Evolutionary conservation across 768 basidiomycete species (phyloP).

Genomic region (Panus rudis): DNA sequence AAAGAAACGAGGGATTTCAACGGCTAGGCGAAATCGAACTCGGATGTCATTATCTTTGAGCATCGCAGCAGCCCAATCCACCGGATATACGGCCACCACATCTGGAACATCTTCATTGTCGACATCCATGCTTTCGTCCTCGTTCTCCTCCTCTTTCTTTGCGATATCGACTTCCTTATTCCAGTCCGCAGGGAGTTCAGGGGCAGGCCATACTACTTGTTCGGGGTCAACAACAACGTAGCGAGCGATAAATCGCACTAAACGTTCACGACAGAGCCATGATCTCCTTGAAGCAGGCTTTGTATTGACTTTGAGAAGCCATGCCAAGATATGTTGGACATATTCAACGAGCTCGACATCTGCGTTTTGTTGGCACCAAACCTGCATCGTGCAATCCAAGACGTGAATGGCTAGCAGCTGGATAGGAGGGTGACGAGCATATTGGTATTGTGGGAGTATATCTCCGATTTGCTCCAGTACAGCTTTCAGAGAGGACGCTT

Average conservation of each 20-base stretch:
- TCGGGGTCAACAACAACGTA: not conserved
- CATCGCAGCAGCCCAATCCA: conserved; percentile 31
- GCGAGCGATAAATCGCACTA: conserved; percentile 1
- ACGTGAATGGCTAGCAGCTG: conserved; percentile 52
- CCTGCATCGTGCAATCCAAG: conserved; percentile 53
- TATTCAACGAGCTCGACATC: conserved; percentile 31
- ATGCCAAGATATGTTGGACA: conserved; percentile 43
- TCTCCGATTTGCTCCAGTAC: conserved; percentile 49
- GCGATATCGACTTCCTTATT: no score
- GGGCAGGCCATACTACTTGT: not conserved
- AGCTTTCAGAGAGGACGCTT: conserved; percentile 38
- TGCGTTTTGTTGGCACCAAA: conserved; percentile 50
- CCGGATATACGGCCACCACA: no score
- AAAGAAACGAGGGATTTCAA: conserved; percentile 53
- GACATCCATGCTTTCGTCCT: no score
- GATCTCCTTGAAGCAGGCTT: not conserved
- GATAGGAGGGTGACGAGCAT: conserved; percentile 44
- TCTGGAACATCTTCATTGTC: no score
- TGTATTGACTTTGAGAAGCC: conserved; percentile 37
- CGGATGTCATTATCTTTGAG: conserved; percentile 72
- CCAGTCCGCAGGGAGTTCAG: no score
- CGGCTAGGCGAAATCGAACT: conserved; percentile 72
- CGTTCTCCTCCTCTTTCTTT: conserved; percentile 14
- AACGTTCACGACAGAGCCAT: conserved; percentile 3
- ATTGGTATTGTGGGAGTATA: conserved; percentile 48